Conservation (phyloP, 1,139 yeast genomes). For the Yamadazyma sp. region DNA sequence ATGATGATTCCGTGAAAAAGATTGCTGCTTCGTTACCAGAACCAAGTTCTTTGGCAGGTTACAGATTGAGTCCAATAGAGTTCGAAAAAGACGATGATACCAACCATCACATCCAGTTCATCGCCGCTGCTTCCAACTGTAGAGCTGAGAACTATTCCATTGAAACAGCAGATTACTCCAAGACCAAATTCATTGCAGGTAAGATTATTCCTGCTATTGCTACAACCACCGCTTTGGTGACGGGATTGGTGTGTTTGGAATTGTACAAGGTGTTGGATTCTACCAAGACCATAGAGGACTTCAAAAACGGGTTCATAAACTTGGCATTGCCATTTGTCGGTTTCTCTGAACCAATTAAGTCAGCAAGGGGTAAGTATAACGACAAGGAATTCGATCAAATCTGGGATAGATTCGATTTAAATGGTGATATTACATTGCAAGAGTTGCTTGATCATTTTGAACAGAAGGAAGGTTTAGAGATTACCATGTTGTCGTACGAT, state of each 20-base stretch:
- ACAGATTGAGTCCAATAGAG: constrained; percentile 80
- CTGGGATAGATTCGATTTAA: constrained; percentile 90
- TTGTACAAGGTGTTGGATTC: constrained; percentile 84
- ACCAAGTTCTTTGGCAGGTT: constrained; percentile 87
- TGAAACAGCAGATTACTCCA: constrained; percentile 71
- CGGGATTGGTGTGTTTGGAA: constrained; percentile 92
- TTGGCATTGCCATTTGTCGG: constrained; percentile 96
- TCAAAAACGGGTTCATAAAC: constrained; percentile 91
- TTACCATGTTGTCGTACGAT: constrained; percentile 90
- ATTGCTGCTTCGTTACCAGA: constrained; percentile 82
- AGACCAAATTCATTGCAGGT: constrained; percentile 86
- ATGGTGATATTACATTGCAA: constrained; percentile 76
- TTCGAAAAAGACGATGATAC: constrained; percentile 98
- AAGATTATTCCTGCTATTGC: constrained; percentile 98
- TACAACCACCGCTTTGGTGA: constrained; percentile 94
- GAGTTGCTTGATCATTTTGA: constrained; percentile 76
- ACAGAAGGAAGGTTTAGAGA: constrained; percentile 77
- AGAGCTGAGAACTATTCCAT: constrained; percentile 91
- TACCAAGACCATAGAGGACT: constrained; percentile 74
- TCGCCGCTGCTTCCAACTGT: constrained; percentile 94
- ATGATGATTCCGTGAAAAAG: constrained; percentile 56
- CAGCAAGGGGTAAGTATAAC: constrained; percentile 80
- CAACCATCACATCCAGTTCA: constrained; percentile 94
- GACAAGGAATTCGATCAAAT: constrained; percentile 79
- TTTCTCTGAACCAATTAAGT: constrained; percentile 91